Evolutionary conservation across 129 eudicot species (phyloP).

Genomic region (Oenanthe sinensis): DNA sequence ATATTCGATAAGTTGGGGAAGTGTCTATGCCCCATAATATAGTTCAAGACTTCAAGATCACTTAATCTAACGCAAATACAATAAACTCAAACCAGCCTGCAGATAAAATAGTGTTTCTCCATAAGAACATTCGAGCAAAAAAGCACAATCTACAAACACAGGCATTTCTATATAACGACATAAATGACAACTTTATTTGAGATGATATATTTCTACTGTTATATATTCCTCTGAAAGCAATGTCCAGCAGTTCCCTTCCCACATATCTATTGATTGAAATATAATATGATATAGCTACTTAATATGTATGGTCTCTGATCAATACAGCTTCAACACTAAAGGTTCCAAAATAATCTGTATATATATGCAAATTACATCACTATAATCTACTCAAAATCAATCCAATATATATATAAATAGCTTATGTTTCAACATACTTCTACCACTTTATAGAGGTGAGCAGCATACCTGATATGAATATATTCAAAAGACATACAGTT

Average conservation of each 20-base stretch:
- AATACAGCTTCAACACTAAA: background rate
- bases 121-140: constrained; percentile 1
- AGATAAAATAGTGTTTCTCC: constrained; percentile 12
- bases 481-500: constrained; percentile 1
- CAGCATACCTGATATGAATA: background rate
- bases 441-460: background rate
- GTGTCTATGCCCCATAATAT: constrained; percentile 40
- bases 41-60: background rate
- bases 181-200: background rate
- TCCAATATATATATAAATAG: background rate
- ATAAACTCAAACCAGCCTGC: constrained; percentile 20
- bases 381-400: background rate
- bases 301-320: background rate
- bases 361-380: background rate
- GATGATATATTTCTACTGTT: background rate
- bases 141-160: background rate
- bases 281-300: background rate
- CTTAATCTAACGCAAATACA: background rate
- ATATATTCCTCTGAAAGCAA: background rate
- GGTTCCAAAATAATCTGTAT: background rate
- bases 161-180: constrained; percentile 1
- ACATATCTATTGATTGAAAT: background rate
- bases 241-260: background rate
- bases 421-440: background rate
- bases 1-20: constrained; percentile 28